phyloP scores from a whole-genome alignment of 352 stramenopile genomes.

The Phytophthora melonis region DNA sequence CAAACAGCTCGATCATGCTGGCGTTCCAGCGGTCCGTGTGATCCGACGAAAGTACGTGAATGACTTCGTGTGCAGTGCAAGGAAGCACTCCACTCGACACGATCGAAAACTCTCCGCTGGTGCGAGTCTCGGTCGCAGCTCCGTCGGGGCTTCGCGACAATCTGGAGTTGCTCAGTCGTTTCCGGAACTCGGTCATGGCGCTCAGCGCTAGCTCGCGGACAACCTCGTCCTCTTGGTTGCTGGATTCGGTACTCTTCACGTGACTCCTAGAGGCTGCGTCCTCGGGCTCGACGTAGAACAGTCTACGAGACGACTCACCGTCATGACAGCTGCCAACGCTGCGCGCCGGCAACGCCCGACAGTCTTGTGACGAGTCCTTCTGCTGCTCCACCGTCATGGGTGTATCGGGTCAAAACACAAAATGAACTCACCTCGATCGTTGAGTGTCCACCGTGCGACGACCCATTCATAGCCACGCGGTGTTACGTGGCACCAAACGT shows the following conservation, averaged over 20 bases:
- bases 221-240: conserved; percentile 20
- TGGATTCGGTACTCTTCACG: not conserved
- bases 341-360: not conserved
- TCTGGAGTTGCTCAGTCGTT: conserved; percentile 7
- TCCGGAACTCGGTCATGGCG: conserved; percentile 21
- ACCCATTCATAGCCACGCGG: not conserved
- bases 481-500: not conserved
- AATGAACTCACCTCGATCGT: not conserved
- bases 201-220: conserved; percentile 19
- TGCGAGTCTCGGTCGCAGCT: conserved; percentile 15
- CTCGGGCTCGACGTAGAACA: conserved; percentile 18
- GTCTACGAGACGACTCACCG: conserved; percentile 3
- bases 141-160: conserved; percentile 9
- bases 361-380: not conserved
- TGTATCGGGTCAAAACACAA: not conserved
- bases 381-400: not conserved
- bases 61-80: conserved; percentile 34
- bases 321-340: conserved; percentile 6
- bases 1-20: conserved; percentile 40
- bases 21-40: conserved; percentile 43
- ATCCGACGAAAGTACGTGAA: conserved; percentile 23
- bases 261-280: not conserved
- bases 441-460: not conserved
- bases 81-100: conserved; percentile 29
- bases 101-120: conserved; percentile 23